phyloP scores from a whole-genome alignment of 495 filamentous ascomycete species.

The Monascus purpureus region DNA sequence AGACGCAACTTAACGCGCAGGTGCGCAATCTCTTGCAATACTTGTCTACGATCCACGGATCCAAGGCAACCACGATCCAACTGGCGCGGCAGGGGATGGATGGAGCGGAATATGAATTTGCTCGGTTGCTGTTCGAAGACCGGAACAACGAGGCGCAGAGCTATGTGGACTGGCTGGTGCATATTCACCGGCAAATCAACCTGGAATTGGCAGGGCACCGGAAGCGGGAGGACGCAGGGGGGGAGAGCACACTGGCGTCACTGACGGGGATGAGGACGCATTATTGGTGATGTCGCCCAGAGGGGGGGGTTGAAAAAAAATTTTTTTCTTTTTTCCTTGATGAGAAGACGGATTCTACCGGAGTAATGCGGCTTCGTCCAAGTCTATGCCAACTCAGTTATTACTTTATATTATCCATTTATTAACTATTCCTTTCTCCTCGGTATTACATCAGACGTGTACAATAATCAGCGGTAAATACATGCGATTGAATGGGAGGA shows the following conservation, averaged over 20 bases:
- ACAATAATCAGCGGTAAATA: too few species aligned
- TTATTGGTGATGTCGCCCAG: constrained; percentile 42
- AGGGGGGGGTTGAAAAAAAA: too few species aligned
- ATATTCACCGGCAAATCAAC: constrained; percentile 83
- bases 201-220: constrained; percentile 71
- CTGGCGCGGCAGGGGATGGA: constrained; percentile 87
- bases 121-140: constrained; percentile 79
- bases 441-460: too few species aligned
- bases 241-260: constrained; percentile 39
- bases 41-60: constrained; percentile 63
- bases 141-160: constrained; percentile 94
- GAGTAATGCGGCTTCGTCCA: too few species aligned
- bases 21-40: constrained; percentile 88
- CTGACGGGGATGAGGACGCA: constrained; percentile 58
- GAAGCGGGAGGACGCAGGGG: constrained; percentile 51
- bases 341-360: too few species aligned
- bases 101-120: constrained; percentile 94
- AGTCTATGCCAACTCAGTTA: too few species aligned
- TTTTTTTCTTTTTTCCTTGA: too few species aligned
- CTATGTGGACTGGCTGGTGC: constrained; percentile 98
- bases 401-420: neutral
- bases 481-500: too few species aligned
- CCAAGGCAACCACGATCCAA: constrained; percentile 79
- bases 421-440: neutral
- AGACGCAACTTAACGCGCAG: constrained; percentile 91